Evolutionary conservation across 805 yeast species (phyloP).

Genomic region (Sugiyamaella mastotermitis): DNA sequence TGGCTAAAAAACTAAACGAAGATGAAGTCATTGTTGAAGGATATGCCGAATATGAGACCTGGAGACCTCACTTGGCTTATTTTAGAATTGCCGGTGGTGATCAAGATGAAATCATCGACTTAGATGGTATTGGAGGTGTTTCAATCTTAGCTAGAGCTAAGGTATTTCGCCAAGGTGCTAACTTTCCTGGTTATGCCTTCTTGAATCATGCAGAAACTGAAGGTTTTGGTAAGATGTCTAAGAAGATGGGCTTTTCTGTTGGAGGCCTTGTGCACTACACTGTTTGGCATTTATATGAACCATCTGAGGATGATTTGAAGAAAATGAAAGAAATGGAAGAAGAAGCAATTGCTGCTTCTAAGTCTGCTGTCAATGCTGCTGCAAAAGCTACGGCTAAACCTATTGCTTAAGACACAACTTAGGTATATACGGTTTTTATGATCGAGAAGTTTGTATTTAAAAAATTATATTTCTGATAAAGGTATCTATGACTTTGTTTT

Average conservation of each 20-base stretch:
- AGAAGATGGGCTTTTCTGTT: conserved; percentile 80
- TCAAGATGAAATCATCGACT: conserved; percentile 81
- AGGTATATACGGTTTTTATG: no score
- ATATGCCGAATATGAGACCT: conserved; percentile 95
- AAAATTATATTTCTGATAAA: no score
- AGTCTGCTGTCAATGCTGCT: no score
- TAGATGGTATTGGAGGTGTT: conserved; percentile 97
- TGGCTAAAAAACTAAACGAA: conserved; percentile 55
- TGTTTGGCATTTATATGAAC: conserved; percentile 96
- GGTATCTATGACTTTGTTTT: no score
- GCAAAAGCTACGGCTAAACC: no score
- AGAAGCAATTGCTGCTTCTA: no score
- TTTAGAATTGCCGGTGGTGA: conserved; percentile 87
- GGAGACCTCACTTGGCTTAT: conserved; percentile 96
- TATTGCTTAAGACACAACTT: no score
- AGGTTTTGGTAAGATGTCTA: conserved; percentile 86
- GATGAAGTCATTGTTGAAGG: conserved; percentile 97
- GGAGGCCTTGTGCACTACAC: conserved; percentile 92
- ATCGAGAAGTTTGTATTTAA: no score
- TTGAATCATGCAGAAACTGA: conserved; percentile 96
- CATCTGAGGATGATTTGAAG: conserved; percentile 82
- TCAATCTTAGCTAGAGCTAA: conserved; percentile 80
- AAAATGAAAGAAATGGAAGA: conserved; percentile 40
- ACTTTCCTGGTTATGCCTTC: conserved; percentile 93
- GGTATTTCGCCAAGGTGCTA: conserved; percentile 81